A percentile compares a stretch with the other conserved stretches of the same genome.
Conservation (phyloP, 2,329 filamentous ascomycete species). For the Cyanodermella asteris region DNA sequence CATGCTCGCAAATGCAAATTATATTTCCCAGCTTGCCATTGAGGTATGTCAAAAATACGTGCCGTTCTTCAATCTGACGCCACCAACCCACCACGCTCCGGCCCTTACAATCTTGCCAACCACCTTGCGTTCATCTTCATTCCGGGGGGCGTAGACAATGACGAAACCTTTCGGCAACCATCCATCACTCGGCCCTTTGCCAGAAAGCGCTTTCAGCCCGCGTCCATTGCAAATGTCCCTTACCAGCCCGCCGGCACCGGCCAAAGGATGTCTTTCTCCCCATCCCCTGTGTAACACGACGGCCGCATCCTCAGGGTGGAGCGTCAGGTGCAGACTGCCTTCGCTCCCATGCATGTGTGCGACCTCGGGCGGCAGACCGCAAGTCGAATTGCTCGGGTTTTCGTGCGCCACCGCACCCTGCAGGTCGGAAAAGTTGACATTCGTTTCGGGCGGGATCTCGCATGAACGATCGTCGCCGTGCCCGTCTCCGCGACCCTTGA, state of each 20-base stretch:
- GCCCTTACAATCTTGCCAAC: conserved; percentile 51
- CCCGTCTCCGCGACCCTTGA: too few relatives aligned
- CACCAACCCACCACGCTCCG: conserved; percentile 45
- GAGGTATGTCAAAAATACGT: too few relatives aligned
- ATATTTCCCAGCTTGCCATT: too few relatives aligned
- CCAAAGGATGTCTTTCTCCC: conserved; percentile 43
- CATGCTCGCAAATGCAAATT: too few relatives aligned
- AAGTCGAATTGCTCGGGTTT: conserved; percentile 43
- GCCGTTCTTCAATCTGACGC: conserved; percentile 7
- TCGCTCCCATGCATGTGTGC: conserved; percentile 61
- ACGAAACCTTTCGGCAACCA: conserved; percentile 55
- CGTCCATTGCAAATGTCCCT: too few relatives aligned
- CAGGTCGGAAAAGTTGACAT: background rate
- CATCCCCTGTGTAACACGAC: conserved; percentile 53
- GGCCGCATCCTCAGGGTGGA: conserved; percentile 58
- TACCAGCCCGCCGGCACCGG: conserved; percentile 10
- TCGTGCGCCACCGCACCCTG: conserved; percentile 1
- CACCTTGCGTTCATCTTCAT: conserved; percentile 43
- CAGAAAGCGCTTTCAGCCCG: conserved; percentile 42
- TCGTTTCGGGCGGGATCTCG: too few relatives aligned
- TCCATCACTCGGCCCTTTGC: conserved; percentile 32
- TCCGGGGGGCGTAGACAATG: conserved; percentile 61
- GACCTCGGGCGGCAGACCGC: conserved; percentile 46
- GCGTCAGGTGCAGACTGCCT: conserved; percentile 54
- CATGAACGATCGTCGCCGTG: too few relatives aligned